Base-by-base conservation (phyloP, 140 eudicot genomes). In the Flaveria floridana region DNA sequence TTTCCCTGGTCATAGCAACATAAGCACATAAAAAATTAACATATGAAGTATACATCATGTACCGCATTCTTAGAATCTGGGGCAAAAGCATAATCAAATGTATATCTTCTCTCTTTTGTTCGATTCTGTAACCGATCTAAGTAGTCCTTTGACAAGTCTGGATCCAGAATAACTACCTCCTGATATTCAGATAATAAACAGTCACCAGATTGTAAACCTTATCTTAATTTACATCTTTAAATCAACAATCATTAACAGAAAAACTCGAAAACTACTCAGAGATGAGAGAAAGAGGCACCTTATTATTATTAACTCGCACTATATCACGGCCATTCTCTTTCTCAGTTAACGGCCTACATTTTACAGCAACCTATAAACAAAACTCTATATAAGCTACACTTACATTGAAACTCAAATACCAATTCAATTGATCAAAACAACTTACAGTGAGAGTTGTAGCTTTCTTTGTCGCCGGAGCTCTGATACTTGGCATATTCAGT, bases 131-230 rank as follows among this genome's bases (percentile, higher is more conserved):
- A 73, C 48, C 91, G 85, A 76, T 92, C 96, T 50, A 92, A 78
- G 78, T 92, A 89, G 75, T 88, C 95, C 86, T 92, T 92, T 4
- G 98, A 89, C 78, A 92, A 73, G 65, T 92, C 98, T 50, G 98
- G 98, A 82, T 92, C 98, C 83, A 92, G 71, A 69, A 92, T 79
- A 74, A 82, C 83, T 11, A 92, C 95, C 83, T 92, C 98, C 98
- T 92, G 72, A 76, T 18, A 23, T 50, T 53, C 69, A 69, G 46
- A 15, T 44, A 19, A 52, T 26, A 75, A 15, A 69, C 34, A 50
- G 13, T 50, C 59, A 51, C 47, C 23, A 44, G 18, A 25, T 34
- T 28, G 55, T 6, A 79, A 52, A 14, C 63, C 30, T 46, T 53
- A 25, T 23, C 53, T 37, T 9, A 58, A 66, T 10, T 42, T 50